Percentiles rank a stretch among this genome's conserved stretches.
phyloP scores from a whole-genome alignment of 441 rosid genomes.

The Omphalea diandra region DNA sequence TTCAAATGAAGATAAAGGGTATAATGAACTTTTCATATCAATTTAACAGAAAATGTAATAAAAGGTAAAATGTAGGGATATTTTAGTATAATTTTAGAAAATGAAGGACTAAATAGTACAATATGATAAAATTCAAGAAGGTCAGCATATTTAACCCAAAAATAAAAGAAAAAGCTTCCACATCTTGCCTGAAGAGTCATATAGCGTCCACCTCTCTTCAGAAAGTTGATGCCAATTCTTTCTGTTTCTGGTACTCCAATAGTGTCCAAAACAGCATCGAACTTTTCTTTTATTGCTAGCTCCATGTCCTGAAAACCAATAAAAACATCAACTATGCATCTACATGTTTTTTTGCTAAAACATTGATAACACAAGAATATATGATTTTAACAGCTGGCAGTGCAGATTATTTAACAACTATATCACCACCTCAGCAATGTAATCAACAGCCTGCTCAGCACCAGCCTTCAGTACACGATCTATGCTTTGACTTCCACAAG shows the following conservation, averaged over 20 bases:
- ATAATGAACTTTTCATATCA: no score
- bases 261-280: constrained; percentile 93
- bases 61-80: no score
- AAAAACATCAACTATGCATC: constrained; percentile 4
- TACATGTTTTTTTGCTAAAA: not conserved
- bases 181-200: constrained; percentile 86
- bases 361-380: not conserved
- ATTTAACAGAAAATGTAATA: no score
- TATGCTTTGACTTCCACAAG: constrained; percentile 75
- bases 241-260: constrained; percentile 90
- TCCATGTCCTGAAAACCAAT: constrained; percentile 60
- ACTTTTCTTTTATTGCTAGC: constrained; percentile 73
- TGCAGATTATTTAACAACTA: constrained; percentile 13
- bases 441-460: constrained; percentile 88
- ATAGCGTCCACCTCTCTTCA: constrained; percentile 85
- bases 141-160: no score
- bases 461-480: constrained; percentile 69
- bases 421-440: constrained; percentile 61
- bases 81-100: no score
- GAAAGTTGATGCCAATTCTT: constrained; percentile 67
- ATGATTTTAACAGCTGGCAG: constrained; percentile 11
- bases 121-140: no score
- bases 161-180: constrained; percentile 13
- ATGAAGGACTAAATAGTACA: no score
- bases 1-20: no score